Percentiles rank a stretch among this genome's conserved stretches.
Conservation (phyloP, 257 asterid species). For the Ophiorrhiza pumila region DNA sequence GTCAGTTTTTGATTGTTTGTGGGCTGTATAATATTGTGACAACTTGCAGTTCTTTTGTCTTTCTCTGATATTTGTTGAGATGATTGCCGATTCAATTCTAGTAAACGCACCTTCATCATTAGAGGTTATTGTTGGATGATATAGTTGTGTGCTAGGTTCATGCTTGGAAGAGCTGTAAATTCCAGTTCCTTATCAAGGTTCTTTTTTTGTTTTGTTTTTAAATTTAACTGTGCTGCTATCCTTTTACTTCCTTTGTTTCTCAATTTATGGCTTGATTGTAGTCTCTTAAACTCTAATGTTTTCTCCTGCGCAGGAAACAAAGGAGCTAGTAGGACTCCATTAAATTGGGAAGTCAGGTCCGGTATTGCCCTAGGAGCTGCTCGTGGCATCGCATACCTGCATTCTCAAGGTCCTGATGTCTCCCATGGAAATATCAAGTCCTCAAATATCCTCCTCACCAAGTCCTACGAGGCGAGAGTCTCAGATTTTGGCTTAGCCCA, state of each 20-base stretch:
- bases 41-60: background rate
- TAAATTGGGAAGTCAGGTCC: constrained; percentile 68
- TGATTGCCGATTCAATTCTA: background rate
- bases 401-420: constrained; percentile 48
- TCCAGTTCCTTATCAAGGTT: background rate
- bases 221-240: background rate
- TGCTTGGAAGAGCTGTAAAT: background rate
- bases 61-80: background rate
- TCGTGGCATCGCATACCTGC: constrained; percentile 68
- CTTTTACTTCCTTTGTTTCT: background rate
- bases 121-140: background rate
- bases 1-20: background rate
- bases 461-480: constrained; percentile 54
- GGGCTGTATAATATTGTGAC: background rate
- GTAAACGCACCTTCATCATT: background rate
- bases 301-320: constrained; percentile 58
- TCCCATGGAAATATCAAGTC: constrained; percentile 82
- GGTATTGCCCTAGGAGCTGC: constrained; percentile 77
- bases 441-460: constrained; percentile 76
- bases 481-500: constrained; percentile 76
- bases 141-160: background rate
- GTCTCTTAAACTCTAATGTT: background rate
- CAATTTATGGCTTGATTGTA: background rate
- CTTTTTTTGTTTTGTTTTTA: background rate
- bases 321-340: constrained; percentile 70